Percentiles rank a stretch among this genome's conserved stretches.
Conservation (phyloP, 192 early-diverging fungal species). For the Coemansia sp. region DNA sequence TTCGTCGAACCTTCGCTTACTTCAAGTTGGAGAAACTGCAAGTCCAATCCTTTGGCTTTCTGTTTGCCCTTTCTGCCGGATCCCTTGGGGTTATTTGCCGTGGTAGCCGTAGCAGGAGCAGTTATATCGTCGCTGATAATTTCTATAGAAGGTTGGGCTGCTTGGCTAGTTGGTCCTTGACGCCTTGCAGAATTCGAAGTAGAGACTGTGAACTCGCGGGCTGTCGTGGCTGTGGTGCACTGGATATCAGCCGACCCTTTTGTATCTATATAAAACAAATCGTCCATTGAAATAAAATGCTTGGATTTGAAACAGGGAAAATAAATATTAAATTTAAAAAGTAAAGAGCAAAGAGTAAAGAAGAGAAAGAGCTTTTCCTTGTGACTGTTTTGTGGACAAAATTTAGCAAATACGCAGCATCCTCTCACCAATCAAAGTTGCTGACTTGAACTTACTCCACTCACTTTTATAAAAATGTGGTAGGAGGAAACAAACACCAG, state of each 20-base stretch:
- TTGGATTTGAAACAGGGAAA: conserved; percentile 2
- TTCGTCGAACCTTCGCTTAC: conserved; percentile 11
- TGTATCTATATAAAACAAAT: conserved; percentile 48
- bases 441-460: too few relatives aligned
- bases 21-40: conserved; percentile 30
- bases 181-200: background rate
- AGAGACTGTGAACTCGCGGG: conserved; percentile 19
- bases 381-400: background rate
- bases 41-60: conserved; percentile 15
- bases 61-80: background rate
- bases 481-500: background rate
- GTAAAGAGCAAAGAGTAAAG: background rate
- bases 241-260: conserved; percentile 10
- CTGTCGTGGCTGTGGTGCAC: conserved; percentile 4
- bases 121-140: conserved; percentile 28
- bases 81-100: background rate
- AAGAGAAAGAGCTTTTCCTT: background rate
- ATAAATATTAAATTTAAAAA: background rate
- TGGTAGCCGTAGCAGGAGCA: background rate
- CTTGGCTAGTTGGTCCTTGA: background rate
- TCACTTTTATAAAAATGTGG: too few relatives aligned
- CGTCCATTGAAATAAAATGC: conserved; percentile 37
- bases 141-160: background rate
- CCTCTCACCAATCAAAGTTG: background rate
- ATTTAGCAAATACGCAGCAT: background rate